Base-by-base conservation (phyloP, 768 basidiomycete species). In the Russula lepida region DNA sequence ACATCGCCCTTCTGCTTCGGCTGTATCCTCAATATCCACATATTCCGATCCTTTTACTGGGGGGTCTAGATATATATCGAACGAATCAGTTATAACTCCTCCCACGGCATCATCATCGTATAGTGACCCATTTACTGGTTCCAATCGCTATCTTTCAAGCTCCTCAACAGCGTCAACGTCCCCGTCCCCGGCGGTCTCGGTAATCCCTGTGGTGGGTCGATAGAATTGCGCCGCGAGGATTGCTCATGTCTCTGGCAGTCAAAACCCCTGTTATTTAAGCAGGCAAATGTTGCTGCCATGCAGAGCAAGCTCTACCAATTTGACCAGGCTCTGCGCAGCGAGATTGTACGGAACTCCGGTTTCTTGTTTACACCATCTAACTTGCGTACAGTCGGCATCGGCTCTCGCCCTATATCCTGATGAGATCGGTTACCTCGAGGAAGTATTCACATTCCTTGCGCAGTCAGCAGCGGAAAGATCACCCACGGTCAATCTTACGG, bases 221-320 rank as follows among this genome's bases (percentile, higher is more conserved):
- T 44, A 43, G 30, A 48, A 32, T 49, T 32, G 12, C 25, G 5
- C 6, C 33, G n/a, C 21, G 28, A 46, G 19, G 15, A 27, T 27
- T 17, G 13, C 46, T 60, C 47, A 47, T 30, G 12, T 12, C 21
- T 4, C 35, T 44, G 23, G 21, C 66, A 92, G 89, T 75, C 78
- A 46, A 82, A 79, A 41, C 77, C 79, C 46, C 79, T 92, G 21
- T 76, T 80, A n/a, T 95, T 98, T 77, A 91, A 89, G 65, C 89
- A 92, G 76, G 90, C 85, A 3, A 85, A 84, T 70, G 79, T 95
- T 28, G 68, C 77, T 23, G 89, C 89, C 19, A 90, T 95, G 84
- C 84, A 83, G 68, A 78, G 78, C 23, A 95, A 95, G 72, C 68
- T 92, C 21, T 78, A 80, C 63, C 86, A 93, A 69, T 85, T 93